These are phyloP conservation scores for Chenopodium formosanum DNA, from an alignment of 148 eudicot species.

Conservation along the genomic window DNA sequence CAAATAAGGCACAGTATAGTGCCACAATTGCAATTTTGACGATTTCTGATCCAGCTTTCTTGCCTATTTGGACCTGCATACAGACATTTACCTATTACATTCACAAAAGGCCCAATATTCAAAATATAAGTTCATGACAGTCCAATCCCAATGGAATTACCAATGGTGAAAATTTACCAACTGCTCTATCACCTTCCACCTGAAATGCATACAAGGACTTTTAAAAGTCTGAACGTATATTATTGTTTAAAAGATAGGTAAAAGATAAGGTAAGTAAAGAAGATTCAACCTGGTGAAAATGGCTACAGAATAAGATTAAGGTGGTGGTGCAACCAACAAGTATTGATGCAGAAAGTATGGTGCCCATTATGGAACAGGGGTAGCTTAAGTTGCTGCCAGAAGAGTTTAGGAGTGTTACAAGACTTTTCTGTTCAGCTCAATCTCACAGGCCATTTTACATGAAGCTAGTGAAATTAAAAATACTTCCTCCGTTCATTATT, in stretches of 20 bases:
- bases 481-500: too few relatives aligned
- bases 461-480: background rate
- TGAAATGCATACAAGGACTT: conserved; percentile 24
- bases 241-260: background rate
- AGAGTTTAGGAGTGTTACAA: conserved; percentile 15
- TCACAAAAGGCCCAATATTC: background rate
- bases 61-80: conserved; percentile 77
- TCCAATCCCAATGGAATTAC: conserved; percentile 36
- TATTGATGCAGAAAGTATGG: conserved; percentile 61
- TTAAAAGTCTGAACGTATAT: background rate
- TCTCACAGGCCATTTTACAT: conserved; percentile 1
- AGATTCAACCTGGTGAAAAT: conserved; percentile 82
- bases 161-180: conserved; percentile 84
- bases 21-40: conserved; percentile 50
- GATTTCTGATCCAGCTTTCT: conserved; percentile 54
- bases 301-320: conserved; percentile 92
- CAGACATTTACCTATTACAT: background rate
- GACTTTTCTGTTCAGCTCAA: background rate
- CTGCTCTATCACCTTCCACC: conserved; percentile 79
- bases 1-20: conserved; percentile 49
- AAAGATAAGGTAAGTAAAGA: conserved; percentile 8
- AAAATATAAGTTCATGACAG: background rate
- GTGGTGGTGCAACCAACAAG: conserved; percentile 88
- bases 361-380: conserved; percentile 44
- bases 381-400: conserved; percentile 34